A percentile compares a stretch with the other conserved stretches of the same genome.
These are phyloP conservation scores for Hypericum androsaemum DNA, from an alignment of 345 rosid species.

Conservation along the genomic window DNA sequence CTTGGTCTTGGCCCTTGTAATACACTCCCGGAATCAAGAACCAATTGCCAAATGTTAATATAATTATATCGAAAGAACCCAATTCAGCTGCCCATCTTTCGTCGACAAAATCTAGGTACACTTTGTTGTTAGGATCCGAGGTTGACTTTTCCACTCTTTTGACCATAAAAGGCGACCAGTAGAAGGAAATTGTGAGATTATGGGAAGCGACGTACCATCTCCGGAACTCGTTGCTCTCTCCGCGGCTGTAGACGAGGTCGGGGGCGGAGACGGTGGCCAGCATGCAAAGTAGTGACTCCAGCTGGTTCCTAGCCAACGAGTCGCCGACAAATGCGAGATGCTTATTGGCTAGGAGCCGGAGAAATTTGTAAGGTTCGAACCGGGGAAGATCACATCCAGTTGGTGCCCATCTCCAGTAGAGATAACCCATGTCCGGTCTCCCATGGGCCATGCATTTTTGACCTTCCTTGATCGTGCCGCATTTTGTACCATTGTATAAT, in stretches of 20 bases:
- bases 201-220: constrained; percentile 59
- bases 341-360: constrained; percentile 43
- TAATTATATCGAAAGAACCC: constrained; percentile 38
- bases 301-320: constrained; percentile 95
- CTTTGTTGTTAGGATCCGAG: constrained; percentile 45
- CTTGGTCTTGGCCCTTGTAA: constrained; percentile 39
- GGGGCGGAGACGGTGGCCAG: constrained; percentile 51
- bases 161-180: constrained; percentile 96
- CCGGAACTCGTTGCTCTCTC: constrained; percentile 75
- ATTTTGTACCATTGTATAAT: constrained; percentile 61
- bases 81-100: constrained; percentile 75
- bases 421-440: constrained; percentile 71
- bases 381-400: constrained; percentile 62
- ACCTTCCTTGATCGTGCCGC: constrained; percentile 79
- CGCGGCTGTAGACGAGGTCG: constrained; percentile 45
- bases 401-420: constrained; percentile 90
- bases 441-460: constrained; percentile 83
- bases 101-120: constrained; percentile 59
- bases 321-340: constrained; percentile 89
- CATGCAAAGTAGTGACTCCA: constrained; percentile 85
- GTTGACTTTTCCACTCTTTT: constrained; percentile 65
- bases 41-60: constrained; percentile 88
- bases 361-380: constrained; percentile 61
- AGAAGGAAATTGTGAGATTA: constrained; percentile 52
- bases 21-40: constrained; percentile 86